Conservation (phyloP, 495 filamentous ascomycete species). For the Aspergillus bertholletiae region DNA sequence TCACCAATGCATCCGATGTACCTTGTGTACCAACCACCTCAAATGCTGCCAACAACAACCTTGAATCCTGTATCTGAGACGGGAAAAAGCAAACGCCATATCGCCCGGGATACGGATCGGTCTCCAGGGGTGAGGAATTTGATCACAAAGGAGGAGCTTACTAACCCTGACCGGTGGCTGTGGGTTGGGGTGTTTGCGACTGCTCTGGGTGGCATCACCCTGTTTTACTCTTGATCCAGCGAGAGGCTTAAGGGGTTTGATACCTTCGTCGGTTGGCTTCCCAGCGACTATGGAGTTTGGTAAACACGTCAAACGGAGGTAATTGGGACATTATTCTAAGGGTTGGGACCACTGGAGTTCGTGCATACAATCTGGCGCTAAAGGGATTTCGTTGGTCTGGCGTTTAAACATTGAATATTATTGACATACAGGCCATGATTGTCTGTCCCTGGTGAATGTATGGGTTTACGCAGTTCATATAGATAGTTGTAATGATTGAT, state of each 20-base stretch:
- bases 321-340: background rate
- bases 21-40: conserved; percentile 61
- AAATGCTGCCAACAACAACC: conserved; percentile 72
- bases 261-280: background rate
- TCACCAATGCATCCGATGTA: conserved; percentile 71
- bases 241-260: background rate
- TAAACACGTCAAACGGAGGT: background rate
- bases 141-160: conserved; percentile 39
- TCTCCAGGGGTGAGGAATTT: conserved; percentile 42
- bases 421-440: background rate
- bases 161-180: conserved; percentile 60
- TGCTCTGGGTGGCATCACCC: conserved; percentile 49
- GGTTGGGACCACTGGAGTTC: background rate
- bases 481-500: background rate
- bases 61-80: conserved; percentile 53
- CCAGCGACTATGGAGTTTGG: conserved; percentile 3
- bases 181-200: conserved; percentile 69
- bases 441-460: background rate
- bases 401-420: background rate
- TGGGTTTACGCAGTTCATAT: background rate
- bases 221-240: conserved; percentile 31
- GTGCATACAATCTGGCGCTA: conserved; percentile 5
- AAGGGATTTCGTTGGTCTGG: background rate
- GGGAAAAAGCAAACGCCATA: conserved; percentile 31
- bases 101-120: conserved; percentile 20